Evolutionary conservation across 2,329 filamentous ascomycete genomes (phyloP).

Genomic region (Corinectria fuckeliana): DNA sequence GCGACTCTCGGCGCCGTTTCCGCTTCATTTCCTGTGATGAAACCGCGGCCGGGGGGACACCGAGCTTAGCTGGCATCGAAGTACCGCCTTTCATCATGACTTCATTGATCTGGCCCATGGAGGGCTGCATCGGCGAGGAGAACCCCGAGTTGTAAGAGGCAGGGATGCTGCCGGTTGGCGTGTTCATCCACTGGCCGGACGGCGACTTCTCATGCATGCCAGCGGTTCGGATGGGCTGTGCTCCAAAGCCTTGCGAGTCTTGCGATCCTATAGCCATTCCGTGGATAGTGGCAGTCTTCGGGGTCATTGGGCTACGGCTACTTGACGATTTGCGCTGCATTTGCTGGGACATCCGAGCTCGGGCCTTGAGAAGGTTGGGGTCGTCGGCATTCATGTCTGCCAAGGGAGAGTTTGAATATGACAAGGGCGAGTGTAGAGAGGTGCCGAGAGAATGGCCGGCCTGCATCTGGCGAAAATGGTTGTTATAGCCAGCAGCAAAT

Average conservation of each 20-base stretch:
- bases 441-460: conserved; percentile 62
- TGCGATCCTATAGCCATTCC: conserved; percentile 71
- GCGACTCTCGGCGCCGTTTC: conserved; percentile 87
- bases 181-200: conserved; percentile 90
- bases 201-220: conserved; percentile 79
- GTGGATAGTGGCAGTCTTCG: conserved; percentile 80
- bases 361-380: conserved; percentile 65
- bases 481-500: conserved; percentile 80
- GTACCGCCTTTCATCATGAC: conserved; percentile 87
- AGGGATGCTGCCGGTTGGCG: conserved; percentile 76
- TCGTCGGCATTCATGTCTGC: conserved; percentile 62
- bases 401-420: conserved; percentile 48
- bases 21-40: conserved; percentile 94
- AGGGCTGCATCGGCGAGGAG: conserved; percentile 76
- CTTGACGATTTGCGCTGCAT: conserved; percentile 78
- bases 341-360: conserved; percentile 64
- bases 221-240: conserved; percentile 78
- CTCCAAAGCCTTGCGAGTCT: conserved; percentile 74
- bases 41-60: conserved; percentile 56
- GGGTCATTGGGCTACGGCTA: conserved; percentile 80
- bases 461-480: conserved; percentile 77
- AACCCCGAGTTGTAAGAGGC: conserved; percentile 91
- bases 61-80: conserved; percentile 88
- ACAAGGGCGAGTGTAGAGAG: conserved; percentile 52
- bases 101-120: conserved; percentile 82